A percentile compares a stretch with the other conserved stretches of the same genome.
Conservation (phyloP, 768 basidiomycete genomes). For the Agaricus blazei region DNA sequence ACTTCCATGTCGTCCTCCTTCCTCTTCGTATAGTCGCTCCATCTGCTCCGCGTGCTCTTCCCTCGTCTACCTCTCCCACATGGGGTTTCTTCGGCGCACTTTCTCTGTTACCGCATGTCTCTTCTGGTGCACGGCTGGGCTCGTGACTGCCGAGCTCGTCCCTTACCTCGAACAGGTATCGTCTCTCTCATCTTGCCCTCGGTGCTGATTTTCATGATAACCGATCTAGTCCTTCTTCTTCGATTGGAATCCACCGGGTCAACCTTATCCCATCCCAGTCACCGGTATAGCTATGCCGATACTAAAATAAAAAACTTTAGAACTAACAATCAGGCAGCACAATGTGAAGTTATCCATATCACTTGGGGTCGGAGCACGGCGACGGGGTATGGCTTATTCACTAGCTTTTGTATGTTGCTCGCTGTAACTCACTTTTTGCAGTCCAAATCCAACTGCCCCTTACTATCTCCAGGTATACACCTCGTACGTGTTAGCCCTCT, state of each 20-base stretch:
- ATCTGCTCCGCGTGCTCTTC: neutral
- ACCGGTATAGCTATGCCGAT: slow-evolving; percentile 26
- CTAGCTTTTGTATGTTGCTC: neutral
- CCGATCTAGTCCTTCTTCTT: slow-evolving; percentile 38
- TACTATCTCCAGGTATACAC: slow-evolving; percentile 59
- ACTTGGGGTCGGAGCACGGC: slow-evolving; percentile 34
- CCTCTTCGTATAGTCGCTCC: neutral
- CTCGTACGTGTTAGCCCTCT: slow-evolving; percentile 35
- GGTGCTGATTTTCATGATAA: neutral
- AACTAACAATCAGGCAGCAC: slow-evolving; percentile 23
- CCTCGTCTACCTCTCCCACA: neutral
- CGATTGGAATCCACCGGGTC: slow-evolving; percentile 29
- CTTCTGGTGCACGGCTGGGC: neutral
- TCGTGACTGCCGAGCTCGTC: neutral
- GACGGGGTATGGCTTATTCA: slow-evolving; percentile 27
- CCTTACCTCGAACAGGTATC: slow-evolving; percentile 26
- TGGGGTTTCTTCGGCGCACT: neutral
- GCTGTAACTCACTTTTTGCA: slow-evolving; percentile 19
- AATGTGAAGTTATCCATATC: slow-evolving; percentile 40
- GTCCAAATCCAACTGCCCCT: slow-evolving; percentile 50
- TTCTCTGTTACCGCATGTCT: neutral
- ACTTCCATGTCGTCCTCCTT: neutral
- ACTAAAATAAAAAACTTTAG: neutral
- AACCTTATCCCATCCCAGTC: slow-evolving; percentile 33
- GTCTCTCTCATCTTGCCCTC: neutral